Conservation (phyloP, 768 basidiomycete genomes). For the Pleurotus giganteus region DNA sequence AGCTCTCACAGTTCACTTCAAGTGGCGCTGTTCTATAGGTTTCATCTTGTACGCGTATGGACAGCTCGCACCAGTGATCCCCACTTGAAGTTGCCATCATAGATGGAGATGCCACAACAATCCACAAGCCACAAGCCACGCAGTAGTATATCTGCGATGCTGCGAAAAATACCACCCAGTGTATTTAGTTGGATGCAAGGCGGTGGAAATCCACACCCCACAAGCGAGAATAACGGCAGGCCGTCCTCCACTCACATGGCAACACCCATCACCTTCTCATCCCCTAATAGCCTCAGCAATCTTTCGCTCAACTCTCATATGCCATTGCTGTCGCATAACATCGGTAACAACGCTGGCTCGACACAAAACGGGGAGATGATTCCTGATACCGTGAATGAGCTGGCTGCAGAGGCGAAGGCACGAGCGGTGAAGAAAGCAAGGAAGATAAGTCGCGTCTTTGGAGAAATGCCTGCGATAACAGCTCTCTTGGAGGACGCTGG, state of each 20-base stretch:
- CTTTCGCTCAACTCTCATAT: conserved; percentile 4
- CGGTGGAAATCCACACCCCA: neutral
- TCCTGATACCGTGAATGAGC: conserved; percentile 29
- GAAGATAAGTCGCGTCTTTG: conserved; percentile 43
- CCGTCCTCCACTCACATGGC: neutral
- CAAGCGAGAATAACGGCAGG: neutral
- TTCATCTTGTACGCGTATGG: too few species aligned
- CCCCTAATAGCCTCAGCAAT: neutral
- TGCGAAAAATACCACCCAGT: neutral
- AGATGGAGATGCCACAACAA: conserved; percentile 2
- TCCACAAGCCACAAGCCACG: conserved; percentile 4
- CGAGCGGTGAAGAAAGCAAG: conserved; percentile 38
- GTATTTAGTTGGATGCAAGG: neutral
- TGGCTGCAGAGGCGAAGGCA: conserved; percentile 32
- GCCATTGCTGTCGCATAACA: neutral
- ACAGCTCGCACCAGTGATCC: neutral
- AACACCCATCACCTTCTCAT: neutral
- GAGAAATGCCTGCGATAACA: conserved; percentile 26
- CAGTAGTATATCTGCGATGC: conserved; percentile 5
- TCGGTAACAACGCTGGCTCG: neutral
- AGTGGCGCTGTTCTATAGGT: too few species aligned
- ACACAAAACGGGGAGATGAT: conserved; percentile 6
- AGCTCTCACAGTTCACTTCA: too few species aligned
- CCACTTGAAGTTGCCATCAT: neutral
- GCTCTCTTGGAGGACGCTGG: neutral